phyloP scores from a whole-genome alignment of 108 stramenopile species.

The Skeletonema menzelii region DNA sequence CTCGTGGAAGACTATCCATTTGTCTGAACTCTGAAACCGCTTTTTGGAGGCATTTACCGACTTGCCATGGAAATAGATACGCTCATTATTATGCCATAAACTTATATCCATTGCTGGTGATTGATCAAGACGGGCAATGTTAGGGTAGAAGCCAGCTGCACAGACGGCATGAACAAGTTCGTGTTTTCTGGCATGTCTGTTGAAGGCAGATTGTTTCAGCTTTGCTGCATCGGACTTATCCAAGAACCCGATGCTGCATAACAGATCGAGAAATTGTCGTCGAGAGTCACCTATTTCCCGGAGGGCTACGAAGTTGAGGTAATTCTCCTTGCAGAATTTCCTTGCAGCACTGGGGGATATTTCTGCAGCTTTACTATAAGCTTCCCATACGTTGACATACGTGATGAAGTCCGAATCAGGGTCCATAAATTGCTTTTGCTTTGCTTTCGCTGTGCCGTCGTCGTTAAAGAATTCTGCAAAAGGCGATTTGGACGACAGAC shows the following conservation, averaged over 20 bases:
- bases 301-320: constrained; percentile 67
- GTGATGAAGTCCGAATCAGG: constrained; percentile 88
- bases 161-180: constrained; percentile 84
- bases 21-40: background rate
- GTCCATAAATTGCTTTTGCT: constrained; percentile 63
- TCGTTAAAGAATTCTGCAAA: constrained; percentile 73
- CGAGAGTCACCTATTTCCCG: constrained; percentile 76
- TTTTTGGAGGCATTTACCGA: constrained; percentile 60
- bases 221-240: constrained; percentile 31
- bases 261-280: constrained; percentile 74
- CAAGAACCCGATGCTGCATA: constrained; percentile 83
- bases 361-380: constrained; percentile 40
- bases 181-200: constrained; percentile 41
- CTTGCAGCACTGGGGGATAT: constrained; percentile 38
- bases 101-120: constrained; percentile 1
- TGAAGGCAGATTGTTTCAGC: constrained; percentile 33
- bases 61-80: constrained; percentile 59
- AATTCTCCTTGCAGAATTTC: constrained; percentile 74
- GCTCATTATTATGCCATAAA: constrained; percentile 56
- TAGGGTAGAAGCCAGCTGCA: constrained; percentile 93
- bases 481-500: constrained; percentile 75
- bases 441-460: constrained; percentile 71
- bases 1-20: constrained; percentile 74
- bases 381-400: constrained; percentile 85
- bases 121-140: constrained; percentile 69